phyloP scores from a whole-genome alignment of 495 filamentous ascomycete species.

The Thozetella sp. region DNA sequence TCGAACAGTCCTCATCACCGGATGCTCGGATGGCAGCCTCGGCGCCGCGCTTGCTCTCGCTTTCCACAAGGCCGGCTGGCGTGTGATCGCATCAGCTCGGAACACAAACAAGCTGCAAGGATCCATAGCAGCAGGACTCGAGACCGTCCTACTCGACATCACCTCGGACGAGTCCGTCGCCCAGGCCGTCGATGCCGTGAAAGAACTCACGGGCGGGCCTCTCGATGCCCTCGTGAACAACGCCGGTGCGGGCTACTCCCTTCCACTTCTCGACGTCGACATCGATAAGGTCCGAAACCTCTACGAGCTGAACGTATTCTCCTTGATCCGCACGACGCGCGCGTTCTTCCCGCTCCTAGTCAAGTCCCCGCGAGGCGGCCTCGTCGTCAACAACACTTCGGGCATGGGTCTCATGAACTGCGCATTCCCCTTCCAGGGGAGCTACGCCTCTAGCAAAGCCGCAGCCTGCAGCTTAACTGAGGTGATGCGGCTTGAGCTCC shows the following conservation, averaged over 20 bases:
- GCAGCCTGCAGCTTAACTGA: constrained; percentile 25
- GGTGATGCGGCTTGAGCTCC: constrained; percentile 28
- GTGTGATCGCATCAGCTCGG: neutral
- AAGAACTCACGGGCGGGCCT: constrained; percentile 12
- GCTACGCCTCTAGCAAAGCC: constrained; percentile 36
- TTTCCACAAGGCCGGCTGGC: constrained; percentile 1
- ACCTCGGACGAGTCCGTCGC: constrained; percentile 14
- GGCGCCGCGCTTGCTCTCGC: constrained; percentile 1
- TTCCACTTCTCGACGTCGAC: constrained; percentile 35
- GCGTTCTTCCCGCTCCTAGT: constrained; percentile 38
- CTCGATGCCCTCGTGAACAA: constrained; percentile 47
- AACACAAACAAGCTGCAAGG: constrained; percentile 32
- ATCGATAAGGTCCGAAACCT: constrained; percentile 31
- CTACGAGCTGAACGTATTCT: constrained; percentile 42
- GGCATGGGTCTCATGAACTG: constrained; percentile 6
- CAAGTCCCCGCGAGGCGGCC: constrained; percentile 18
- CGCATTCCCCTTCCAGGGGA: constrained; percentile 28
- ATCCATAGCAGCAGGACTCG: constrained; percentile 5
- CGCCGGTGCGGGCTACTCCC: constrained; percentile 26
- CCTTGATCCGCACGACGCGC: constrained; percentile 28
- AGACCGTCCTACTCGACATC: constrained; percentile 13
- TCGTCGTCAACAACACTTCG: constrained; percentile 33
- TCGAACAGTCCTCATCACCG: constrained; percentile 1
- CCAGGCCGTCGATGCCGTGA: constrained; percentile 5
- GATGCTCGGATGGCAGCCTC: neutral